Base-by-base conservation (phyloP, 257 asterid genomes). In the Perilla frutescens region DNA sequence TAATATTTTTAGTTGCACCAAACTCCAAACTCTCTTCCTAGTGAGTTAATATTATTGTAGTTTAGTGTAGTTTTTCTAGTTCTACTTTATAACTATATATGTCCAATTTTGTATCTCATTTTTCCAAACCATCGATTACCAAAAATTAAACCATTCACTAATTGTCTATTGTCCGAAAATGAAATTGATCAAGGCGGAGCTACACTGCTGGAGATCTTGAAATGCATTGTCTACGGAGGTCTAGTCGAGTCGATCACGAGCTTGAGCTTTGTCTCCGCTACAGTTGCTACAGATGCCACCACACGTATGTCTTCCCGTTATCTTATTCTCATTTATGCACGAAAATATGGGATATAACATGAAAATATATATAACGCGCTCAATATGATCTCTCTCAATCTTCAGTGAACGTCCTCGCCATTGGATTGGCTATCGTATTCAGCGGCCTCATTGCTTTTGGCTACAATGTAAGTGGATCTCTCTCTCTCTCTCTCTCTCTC, bases 221-320 rank as follows among this genome's bases (percentile, higher is more conserved):
- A 81, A 71, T 81, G 92, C 84, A 55, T 87, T 10, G 90, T 86
- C 1, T 82, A 87, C 68, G 97, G 97, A 79, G 97, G 97, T 12
- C 29, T 91, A 66, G 31, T 79, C 49, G 90, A 87, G 77, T 65
- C 79, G 12, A 86, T 89, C 47, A 31, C 92, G 2, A 91, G 96
- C 83, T 66, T 91, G 74, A 78, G 91, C 7, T 58, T 91, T 13
- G 90, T 89, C n/a, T 80, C 94, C 8, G 87, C 97, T 48, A 87
- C 94, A 26, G 91, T 89, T 29, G 91, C 96, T 70, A 81, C 94
- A 12, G 87, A 79, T 71, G 86, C 87, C 60, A 41, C 85, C 54
- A 86, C 90, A 45, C 2, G 96, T 87, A 82, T 55, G 87, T 79
- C 26, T 20, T 20, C 26, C 26, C 26, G 26, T 20, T 20, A 20